Base-by-base conservation (phyloP, 805 yeast genomes). In the Deakozyma indianensis region DNA sequence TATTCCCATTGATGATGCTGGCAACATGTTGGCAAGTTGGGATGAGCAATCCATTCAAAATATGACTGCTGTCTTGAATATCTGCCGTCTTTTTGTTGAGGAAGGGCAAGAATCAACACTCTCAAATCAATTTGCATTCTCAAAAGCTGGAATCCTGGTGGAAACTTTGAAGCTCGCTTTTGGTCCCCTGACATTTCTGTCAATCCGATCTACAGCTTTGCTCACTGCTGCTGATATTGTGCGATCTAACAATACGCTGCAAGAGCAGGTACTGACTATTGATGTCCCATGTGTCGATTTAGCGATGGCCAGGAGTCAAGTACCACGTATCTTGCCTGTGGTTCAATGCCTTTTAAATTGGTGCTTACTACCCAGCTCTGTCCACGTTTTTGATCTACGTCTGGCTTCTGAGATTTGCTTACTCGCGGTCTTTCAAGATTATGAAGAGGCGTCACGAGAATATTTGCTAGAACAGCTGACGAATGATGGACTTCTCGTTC, bases 201-300 rank as follows among this genome's bases (percentile, higher is more conserved):
- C 70, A 1, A 71, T 88, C 2, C 75, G 95, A 50, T 72, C 82
- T 0, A 58, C 69, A 16, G 83, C 95, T 0, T 66, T 92, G 25
- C 64, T 79, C 3, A 77, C 94, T 0, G 77, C 85, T 1, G 87
- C 94, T 1, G 90, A 81, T 50, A 66, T 88, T 25, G 80, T 92
- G 3, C 64, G 78, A 42, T 72, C 77, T 24, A 86, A 87, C 58
- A 61, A 69, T 2, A 73, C 68, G 1, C 71, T 83, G 27, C 98
- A 92, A 60, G 64, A 66, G 14, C 76, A 76, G 47, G 81, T 90
- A 53, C 70, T 86, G 1, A 78, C 77, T 45, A 78, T 90, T 14
- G 97, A 92, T 60, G 96, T 92, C 4, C 98, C 98, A 0, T 85
- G 80, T 57, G 69, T 88, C 46, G 96, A 86, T 56, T 86, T 95